Evolutionary conservation across 202 grass and related monocot species (phyloP).

Genomic region (Dendrocalamus latiflorus): DNA sequence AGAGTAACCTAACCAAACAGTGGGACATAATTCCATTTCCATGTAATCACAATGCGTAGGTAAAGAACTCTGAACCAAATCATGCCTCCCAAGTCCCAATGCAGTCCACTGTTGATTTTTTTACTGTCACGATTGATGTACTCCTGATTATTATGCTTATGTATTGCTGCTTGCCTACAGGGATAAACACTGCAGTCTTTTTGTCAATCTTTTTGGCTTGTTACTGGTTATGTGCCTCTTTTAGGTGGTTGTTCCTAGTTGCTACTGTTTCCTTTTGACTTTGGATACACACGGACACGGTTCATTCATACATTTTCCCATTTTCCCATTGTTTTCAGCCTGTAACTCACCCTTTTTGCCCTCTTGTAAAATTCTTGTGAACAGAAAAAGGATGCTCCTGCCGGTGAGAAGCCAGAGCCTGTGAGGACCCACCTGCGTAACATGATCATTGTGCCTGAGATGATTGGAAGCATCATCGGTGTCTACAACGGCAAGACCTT

Average conservation of each 20-base stretch:
- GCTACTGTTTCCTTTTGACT: neutral
- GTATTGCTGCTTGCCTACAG: neutral
- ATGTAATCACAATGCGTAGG: neutral
- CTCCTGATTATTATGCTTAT: neutral
- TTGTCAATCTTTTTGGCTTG: neutral
- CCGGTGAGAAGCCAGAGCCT: constrained; percentile 82
- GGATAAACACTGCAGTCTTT: neutral
- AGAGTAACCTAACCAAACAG: neutral
- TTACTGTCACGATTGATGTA: no score
- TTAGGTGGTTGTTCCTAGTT: no score
- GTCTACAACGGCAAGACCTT: no score
- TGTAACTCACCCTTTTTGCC: neutral
- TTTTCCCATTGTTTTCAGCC: neutral
- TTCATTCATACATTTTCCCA: neutral
- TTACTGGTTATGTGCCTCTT: neutral
- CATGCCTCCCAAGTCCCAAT: no score
- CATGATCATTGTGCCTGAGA: constrained; percentile 97
- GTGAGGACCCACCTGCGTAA: constrained; percentile 93
- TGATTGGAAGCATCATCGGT: no score
- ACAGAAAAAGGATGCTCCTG: constrained; percentile 82
- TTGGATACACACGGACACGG: neutral
- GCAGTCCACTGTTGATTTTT: no score
- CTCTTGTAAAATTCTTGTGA: neutral
- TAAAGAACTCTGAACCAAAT: no score
- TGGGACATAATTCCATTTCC: neutral